Base-by-base conservation (phyloP, 1,284 basidiomycete species). In the Apiotrichum montevideense region DNA sequence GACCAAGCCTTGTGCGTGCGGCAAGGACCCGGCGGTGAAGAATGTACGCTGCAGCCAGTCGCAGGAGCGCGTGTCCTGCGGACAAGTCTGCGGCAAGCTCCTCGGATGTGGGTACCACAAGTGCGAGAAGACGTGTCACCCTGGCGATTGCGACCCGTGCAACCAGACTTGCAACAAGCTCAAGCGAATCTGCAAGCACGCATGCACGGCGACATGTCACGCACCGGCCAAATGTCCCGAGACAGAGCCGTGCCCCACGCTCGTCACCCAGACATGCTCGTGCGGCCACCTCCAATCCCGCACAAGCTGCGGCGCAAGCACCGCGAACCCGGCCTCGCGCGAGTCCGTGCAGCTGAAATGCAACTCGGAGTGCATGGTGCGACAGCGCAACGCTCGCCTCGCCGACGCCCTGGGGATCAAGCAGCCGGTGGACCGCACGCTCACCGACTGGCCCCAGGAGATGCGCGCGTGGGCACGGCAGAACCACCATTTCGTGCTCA, bases 361-460 rank as follows among this genome's bases (percentile, higher is more conserved):
- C 66, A 84, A 84, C 39, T 85, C 83, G 51, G 89, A 93, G 56
- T 95, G 92, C 66, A 79, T 79, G 29, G 79, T 90, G 35, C 87
- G 86, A 47, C 88, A 92, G 72, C 83, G 93, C 8, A 95, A 94
- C 66, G 87, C 86, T 0, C 79, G 84, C 35, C 77, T 97, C 7
- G 92, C 93, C 1, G 89, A 92, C 46, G 93, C 92, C 0, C 76
- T 97, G 6, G 90, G 90, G 0, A 92, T 96, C 67, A 75, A 72
- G 61, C 51, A 65, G 4, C 63, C 73, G 61, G 61, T 78, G 73
- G 78, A 66, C 55, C 68, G 71, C n/a, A 57, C 62, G 13, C 58
- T 77, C 39, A 80, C 81, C 11, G 80, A 78, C 3, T 92, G 87
- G 72, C 73, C 75, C 34, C 80, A 84, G 2, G 87, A 88, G 44